Evolutionary conservation across 2,329 filamentous ascomycete genomes (phyloP).

Genomic region (Clarireedia paspali): DNA sequence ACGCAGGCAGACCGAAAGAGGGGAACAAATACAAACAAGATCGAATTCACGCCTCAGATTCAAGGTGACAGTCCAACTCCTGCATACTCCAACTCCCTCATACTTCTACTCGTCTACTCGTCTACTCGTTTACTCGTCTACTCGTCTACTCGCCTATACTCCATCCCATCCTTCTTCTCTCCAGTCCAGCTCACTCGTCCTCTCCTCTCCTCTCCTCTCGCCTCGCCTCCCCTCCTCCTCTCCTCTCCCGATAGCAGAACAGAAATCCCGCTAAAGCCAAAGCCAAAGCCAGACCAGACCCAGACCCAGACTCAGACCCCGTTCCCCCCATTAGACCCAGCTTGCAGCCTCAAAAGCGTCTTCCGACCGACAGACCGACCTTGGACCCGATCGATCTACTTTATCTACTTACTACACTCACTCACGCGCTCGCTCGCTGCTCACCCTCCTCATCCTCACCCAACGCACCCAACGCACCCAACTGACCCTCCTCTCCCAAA

Average conservation of each 20-base stretch:
- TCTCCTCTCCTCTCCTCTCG: neutral
- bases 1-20: no score
- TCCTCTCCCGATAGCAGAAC: no score
- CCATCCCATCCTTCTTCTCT: neutral
- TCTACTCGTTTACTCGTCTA: neutral
- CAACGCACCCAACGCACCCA: no score
- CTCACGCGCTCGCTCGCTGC: no score
- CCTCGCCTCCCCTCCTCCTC: neutral
- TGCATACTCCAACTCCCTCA: no score
- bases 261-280: neutral
- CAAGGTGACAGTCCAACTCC: no score
- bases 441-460: no score
- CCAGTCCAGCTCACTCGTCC: neutral
- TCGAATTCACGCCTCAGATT: no score
- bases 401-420: neutral
- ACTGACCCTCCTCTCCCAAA: no score
- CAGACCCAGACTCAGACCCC: neutral
- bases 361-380: constrained; percentile 2
- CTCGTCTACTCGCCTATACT: no score
- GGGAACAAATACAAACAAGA: no score
- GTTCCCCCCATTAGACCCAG: neutral
- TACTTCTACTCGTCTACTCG: no score
- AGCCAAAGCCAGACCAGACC: neutral
- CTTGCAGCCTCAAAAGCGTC: neutral
- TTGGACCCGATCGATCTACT: neutral